Percentiles rank a stretch among this genome's conserved stretches.
Conservation (phyloP, 2,329 filamentous ascomycete genomes). For the Xylaria sp. region DNA sequence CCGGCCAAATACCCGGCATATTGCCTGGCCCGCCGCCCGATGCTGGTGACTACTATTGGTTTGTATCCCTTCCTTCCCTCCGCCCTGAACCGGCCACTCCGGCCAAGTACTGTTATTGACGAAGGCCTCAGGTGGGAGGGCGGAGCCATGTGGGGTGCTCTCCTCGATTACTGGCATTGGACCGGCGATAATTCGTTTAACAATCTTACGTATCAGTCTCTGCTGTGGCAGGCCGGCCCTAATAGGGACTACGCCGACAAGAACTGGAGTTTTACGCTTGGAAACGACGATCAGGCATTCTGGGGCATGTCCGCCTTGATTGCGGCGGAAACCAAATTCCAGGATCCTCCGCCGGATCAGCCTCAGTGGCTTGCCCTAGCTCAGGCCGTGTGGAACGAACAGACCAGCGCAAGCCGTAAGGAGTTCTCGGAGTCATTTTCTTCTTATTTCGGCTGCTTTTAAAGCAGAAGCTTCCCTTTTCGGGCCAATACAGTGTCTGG, state of each 20-base stretch:
- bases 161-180: conserved; percentile 67
- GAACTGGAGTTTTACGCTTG: conserved; percentile 55
- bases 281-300: conserved; percentile 70
- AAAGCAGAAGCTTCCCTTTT: no score
- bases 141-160: conserved; percentile 62
- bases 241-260: conserved; percentile 59
- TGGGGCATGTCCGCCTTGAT: conserved; percentile 73
- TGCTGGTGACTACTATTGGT: conserved; percentile 48
- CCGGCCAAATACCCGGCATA: conserved; percentile 57
- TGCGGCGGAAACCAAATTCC: conserved; percentile 70
- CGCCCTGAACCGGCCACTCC: background rate
- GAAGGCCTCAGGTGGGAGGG: conserved; percentile 62
- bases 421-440: no score
- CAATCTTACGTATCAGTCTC: conserved; percentile 55
- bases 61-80: conserved; percentile 17
- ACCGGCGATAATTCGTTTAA: conserved; percentile 65
- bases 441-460: no score
- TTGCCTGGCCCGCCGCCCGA: conserved; percentile 46
- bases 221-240: conserved; percentile 59
- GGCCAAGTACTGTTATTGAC: conserved; percentile 22
- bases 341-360: conserved; percentile 59
- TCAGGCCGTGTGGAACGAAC: conserved; percentile 72
- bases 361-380: conserved; percentile 72
- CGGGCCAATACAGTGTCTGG: no score
- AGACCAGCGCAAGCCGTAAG: conserved; percentile 61